These are phyloP conservation scores for Leptoxyphium fumago DNA, from an alignment of 2,329 filamentous ascomycete species.

Conservation along the genomic window DNA sequence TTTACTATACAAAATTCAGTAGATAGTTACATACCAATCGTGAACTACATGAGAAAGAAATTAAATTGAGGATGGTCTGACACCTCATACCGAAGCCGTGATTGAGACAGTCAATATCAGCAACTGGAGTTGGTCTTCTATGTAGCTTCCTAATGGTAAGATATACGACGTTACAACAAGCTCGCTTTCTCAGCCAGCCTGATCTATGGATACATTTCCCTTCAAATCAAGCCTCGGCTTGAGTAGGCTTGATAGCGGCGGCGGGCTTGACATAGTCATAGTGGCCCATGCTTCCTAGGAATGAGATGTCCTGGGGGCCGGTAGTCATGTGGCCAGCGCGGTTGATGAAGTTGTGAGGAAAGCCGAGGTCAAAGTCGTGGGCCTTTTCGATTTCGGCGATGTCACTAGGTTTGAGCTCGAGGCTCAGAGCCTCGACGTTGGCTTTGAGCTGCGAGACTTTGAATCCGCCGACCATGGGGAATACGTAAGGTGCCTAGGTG, in stretches of 20 bases:
- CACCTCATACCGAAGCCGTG: too few species aligned
- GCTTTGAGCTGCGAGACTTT: constrained; percentile 53
- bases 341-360: constrained; percentile 36
- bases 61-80: too few species aligned
- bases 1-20: too few species aligned
- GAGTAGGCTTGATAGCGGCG: background rate
- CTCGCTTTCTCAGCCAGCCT: too few species aligned
- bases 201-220: too few species aligned
- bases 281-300: constrained; percentile 3
- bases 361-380: constrained; percentile 44
- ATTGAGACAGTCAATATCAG: too few species aligned
- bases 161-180: too few species aligned
- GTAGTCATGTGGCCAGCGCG: background rate
- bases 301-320: constrained; percentile 4
- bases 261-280: constrained; percentile 3
- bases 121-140: too few species aligned
- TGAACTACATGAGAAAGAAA: too few species aligned
- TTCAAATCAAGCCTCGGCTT: too few species aligned
- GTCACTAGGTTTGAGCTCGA: constrained; percentile 43
- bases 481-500: constrained; percentile 42
- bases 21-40: too few species aligned
- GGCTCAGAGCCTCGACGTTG: constrained; percentile 48
- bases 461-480: constrained; percentile 56
- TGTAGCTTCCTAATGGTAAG: too few species aligned
- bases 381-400: constrained; percentile 49